Conservation (phyloP, 106 monocot genomes). For the Narthecium ossifragum region DNA sequence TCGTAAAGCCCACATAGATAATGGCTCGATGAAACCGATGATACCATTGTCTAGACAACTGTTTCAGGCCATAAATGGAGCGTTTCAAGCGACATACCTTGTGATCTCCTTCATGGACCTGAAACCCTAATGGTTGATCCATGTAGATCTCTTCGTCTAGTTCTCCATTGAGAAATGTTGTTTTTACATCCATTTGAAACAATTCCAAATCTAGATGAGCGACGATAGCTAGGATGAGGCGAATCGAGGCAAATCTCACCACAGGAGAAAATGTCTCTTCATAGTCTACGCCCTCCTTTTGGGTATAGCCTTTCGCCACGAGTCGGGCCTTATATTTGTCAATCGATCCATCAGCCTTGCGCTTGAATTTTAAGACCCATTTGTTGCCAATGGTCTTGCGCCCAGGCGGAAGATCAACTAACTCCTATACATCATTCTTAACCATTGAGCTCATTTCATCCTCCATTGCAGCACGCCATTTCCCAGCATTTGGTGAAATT, state of each 20-base stretch:
- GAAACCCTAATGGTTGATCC: constrained; percentile 2
- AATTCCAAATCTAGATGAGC: not conserved
- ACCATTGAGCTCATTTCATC: no score
- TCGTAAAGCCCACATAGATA: not conserved
- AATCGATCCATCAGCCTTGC: not conserved
- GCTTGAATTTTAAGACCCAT: not conserved
- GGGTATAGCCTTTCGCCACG: not conserved
- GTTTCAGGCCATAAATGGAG: constrained; percentile 9
- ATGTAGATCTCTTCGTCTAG: constrained; percentile 2
- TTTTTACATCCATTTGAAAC: not conserved
- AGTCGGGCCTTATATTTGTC: not conserved
- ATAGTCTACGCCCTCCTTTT: constrained; percentile 2
- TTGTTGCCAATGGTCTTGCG: not conserved
- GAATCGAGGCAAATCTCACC: no score
- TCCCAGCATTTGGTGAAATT: no score
- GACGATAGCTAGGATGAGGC: not conserved
- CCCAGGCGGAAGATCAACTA: not conserved
- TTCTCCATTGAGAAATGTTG: not conserved
- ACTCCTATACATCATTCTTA: no score
- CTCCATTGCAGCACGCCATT: no score
- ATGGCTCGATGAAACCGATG: not conserved
- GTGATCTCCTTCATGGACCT: not conserved
- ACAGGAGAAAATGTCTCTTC: constrained; percentile 9
- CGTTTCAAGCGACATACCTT: not conserved
- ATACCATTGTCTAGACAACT: constrained; percentile 5